Conservation (phyloP, 805 yeast genomes). For the Lachancea sp. region DNA sequence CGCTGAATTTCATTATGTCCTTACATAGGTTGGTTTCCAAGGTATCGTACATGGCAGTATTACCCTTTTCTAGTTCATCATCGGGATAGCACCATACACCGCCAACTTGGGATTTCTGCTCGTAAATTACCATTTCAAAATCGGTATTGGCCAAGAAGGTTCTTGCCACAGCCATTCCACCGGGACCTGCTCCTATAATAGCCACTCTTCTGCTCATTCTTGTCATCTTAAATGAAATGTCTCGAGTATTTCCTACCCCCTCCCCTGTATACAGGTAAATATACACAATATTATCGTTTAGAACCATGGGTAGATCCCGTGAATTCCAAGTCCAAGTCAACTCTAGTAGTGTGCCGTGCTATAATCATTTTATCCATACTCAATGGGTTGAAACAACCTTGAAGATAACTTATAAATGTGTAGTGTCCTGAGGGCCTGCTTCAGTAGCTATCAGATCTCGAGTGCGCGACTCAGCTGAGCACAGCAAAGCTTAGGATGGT, state of each 20-base stretch:
- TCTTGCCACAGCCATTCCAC: slow-evolving; percentile 60
- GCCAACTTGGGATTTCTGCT: slow-evolving; percentile 53
- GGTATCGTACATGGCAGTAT: slow-evolving; percentile 49
- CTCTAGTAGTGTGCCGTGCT: too few relatives aligned
- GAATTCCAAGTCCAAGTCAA: too few relatives aligned
- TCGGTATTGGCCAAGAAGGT: slow-evolving; percentile 51
- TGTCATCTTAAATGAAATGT: too few relatives aligned
- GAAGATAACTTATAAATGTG: too few relatives aligned
- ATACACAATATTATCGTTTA: too few relatives aligned
- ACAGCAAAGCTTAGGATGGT: background rate
- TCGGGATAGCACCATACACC: slow-evolving; percentile 68
- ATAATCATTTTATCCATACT: too few relatives aligned
- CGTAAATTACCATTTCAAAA: slow-evolving; percentile 52
- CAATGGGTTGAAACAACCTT: too few relatives aligned
- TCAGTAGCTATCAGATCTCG: too few relatives aligned
- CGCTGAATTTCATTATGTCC: slow-evolving; percentile 59
- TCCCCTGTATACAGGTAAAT: too few relatives aligned
- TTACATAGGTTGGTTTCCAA: slow-evolving; percentile 67
- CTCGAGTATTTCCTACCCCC: background rate
- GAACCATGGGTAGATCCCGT: too few relatives aligned
- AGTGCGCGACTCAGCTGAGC: background rate
- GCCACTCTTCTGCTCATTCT: slow-evolving; percentile 39
- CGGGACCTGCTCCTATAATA: slow-evolving; percentile 74
- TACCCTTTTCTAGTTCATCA: slow-evolving; percentile 17
- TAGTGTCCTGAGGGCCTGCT: too few relatives aligned